Percentiles rank a stretch among this genome's conserved stretches.
These are phyloP conservation scores for Aplosporella prunicola DNA, from an alignment of 2,329 filamentous ascomycete species.

Conservation along the genomic window DNA sequence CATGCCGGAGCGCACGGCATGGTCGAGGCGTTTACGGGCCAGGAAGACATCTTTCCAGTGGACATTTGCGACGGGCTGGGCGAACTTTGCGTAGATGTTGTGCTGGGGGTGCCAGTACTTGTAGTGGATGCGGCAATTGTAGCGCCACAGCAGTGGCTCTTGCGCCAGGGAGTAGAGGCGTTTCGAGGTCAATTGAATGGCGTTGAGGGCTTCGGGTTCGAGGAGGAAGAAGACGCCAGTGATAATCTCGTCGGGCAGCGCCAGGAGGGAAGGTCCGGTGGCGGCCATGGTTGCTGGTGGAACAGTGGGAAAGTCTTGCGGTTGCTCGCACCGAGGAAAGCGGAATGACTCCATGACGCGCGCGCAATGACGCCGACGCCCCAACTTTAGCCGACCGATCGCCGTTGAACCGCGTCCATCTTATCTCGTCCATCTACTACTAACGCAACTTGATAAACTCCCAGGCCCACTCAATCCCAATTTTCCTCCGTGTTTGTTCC, in stretches of 20 bases:
- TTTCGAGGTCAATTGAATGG: conserved; percentile 51
- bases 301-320: too few species aligned
- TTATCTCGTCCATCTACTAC: too few species aligned
- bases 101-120: conserved; percentile 58
- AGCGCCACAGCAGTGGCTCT: conserved; percentile 69
- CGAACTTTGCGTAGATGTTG: conserved; percentile 24
- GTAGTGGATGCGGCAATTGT: conserved; percentile 61
- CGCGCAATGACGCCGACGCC: too few species aligned
- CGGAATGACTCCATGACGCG: too few species aligned
- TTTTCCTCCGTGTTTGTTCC: too few species aligned
- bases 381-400: too few species aligned
- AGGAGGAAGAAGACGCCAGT: conserved; percentile 63
- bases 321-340: too few species aligned
- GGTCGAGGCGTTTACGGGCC: conserved; percentile 25
- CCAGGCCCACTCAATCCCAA: too few species aligned
- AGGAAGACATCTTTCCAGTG: conserved; percentile 58
- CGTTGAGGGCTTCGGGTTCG: conserved; percentile 40
- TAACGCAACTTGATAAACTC: too few species aligned
- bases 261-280: not conserved
- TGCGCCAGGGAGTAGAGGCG: conserved; percentile 57
- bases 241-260: conserved; percentile 75
- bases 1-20: conserved; percentile 35
- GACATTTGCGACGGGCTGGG: conserved; percentile 44
- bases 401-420: too few species aligned
- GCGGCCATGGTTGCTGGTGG: conserved; percentile 2